Evolutionary conservation across 805 yeast genomes (phyloP), one percentile per base, ranked within the genome.

Genomic region (Saccharomyces jurei): DNA sequence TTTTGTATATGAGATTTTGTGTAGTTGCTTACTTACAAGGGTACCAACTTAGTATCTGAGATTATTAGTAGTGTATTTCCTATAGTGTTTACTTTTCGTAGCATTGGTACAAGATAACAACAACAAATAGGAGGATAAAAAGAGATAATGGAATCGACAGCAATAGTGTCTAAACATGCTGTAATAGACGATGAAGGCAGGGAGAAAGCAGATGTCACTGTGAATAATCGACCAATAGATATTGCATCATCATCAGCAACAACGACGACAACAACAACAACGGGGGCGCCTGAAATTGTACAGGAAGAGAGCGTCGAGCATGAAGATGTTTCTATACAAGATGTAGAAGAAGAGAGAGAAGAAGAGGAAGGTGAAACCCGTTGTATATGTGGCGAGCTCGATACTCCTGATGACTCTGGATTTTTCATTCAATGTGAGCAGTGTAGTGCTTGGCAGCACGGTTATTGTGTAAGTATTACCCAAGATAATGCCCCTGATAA

Each of bases 391-490:
- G 76, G 74, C 1, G 71, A 74, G 50, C 41, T 64, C 11, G 79
- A 76, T 41, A 78, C 79, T 1, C 76, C 77, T 4, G 78, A 75
- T 54, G 76, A 68, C 28, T 71, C 72, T 71, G 94, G 92, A 2
- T 75, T 86, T 51, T 87, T 81, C 65, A 87, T 87, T 60, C 94
- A 87, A 64, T 87, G 95, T 77, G 99, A 94, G 64, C 78, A 80
- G 58, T 92, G 99, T 73, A 83, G 88, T 21, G 96, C 86, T 6
- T 92, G 99, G 99, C 99, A 92, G 70, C 99, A 92, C 69, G 98
- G 97, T 1, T 89, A 77, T 71, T 92, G 99, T 74, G 97, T 92
- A 41, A 96, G 97, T 0, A 82, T 92, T 55, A 76, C 77, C 53
- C 89, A 84, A 57, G 82, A 80, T 13, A 84, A 81, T 50, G 88